These are phyloP conservation scores for Sphagnum fallax DNA, from an alignment of 228 moss, liverwort and hornwort genomes.

Conservation along the genomic window DNA sequence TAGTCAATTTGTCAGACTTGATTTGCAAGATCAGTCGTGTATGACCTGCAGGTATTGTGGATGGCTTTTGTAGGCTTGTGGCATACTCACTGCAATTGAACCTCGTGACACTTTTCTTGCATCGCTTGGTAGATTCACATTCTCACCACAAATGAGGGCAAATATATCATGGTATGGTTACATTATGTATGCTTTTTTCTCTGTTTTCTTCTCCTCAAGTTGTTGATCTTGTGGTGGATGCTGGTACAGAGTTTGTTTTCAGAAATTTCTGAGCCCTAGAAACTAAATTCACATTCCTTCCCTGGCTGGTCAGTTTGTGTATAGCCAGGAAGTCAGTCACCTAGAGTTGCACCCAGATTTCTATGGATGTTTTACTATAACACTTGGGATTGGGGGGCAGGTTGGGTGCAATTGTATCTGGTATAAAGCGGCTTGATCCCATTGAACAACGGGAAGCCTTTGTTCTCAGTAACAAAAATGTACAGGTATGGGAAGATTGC, in stretches of 20 bases:
- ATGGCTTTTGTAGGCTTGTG: conserved; percentile 58
- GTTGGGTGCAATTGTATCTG: no score
- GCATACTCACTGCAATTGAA: conserved; percentile 77
- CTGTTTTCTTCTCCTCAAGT: conserved; percentile 50
- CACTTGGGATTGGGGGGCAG: no score
- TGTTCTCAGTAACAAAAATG: conserved; percentile 78
- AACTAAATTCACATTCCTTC: no score
- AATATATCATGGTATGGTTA: conserved; percentile 38
- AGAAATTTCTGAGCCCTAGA: no score
- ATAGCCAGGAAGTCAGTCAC: no score
- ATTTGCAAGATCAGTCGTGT: no score
- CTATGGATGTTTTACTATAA: not conserved
- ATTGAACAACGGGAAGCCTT: conserved; percentile 67
- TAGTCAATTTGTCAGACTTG: no score
- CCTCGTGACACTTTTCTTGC: conserved; percentile 93
- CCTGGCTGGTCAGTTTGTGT: no score
- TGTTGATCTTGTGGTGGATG: conserved; percentile 22
- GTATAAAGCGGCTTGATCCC: no score
- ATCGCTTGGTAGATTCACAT: conserved; percentile 88
- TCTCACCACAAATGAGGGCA: conserved; percentile 68
- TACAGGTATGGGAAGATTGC: conserved; percentile 34
- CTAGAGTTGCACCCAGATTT: not conserved
- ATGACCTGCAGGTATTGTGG: not conserved
- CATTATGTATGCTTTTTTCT: conserved; percentile 6
- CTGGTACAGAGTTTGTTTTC: not conserved